Evolutionary conservation across 306 rosid genomes (phyloP), one percentile per base, ranked within the genome.

Genomic region (Quercus cerris): DNA sequence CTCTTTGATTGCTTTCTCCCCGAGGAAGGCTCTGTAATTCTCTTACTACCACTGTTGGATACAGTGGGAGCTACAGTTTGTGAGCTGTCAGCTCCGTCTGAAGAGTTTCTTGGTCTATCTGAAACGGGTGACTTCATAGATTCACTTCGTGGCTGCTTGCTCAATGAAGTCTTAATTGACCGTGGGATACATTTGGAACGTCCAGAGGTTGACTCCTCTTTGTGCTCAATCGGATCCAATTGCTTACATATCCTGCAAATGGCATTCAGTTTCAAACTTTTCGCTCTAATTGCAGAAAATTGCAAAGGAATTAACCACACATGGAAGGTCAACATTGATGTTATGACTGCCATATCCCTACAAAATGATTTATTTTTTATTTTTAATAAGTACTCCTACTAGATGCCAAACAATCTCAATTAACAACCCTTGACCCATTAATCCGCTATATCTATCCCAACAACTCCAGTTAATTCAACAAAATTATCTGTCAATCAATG

Each of bases 121-220:
- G 92, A 91, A 63, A 79, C 23, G 20, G 93, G 92, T 74, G 96
- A 92, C 88, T 82, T 87, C 84, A 79, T 85, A 66, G 94, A 88
- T 69, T 91, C 98, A 38, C 90, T 70, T 49, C 93, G 87, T 3
- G 88, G 86, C 18, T 90, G 99, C 82, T 91, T 96, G 70, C 82
- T 90, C 57, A 93, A 78, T 57, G 98, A 88, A 80, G 90, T 90
- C 80, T 90, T 94, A 61, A 96, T 87, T 13, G 99, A 91, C 51
- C 90, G 85, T 2, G 94, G 97, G 80, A 91, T 91, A 85, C 98
- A 96, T 86, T 91, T 96, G 68, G 91, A 88, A 51, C 82, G 90
- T 79, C 98, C 93, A 19, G 88, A 85, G 51, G 89, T 84, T 3
- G 92, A 56, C 74, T 88, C 91, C 82, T 79, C 86, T 64, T 46